These are phyloP conservation scores for Peronospora farinosa DNA, from an alignment of 352 stramenopile species.

Conservation along the genomic window DNA sequence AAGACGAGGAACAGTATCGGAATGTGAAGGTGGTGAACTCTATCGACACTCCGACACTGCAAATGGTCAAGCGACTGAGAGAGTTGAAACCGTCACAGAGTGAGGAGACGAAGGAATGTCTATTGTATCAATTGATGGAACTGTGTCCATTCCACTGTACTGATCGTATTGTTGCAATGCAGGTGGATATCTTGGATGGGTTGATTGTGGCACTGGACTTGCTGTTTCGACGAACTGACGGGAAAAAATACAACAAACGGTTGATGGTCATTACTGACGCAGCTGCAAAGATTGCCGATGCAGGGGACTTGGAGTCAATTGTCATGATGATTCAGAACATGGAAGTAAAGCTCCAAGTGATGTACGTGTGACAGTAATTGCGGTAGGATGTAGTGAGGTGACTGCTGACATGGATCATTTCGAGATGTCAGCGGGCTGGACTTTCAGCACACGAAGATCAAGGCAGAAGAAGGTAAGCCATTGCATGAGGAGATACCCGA, in stretches of 20 bases:
- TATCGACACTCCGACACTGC: slow-evolving; percentile 56
- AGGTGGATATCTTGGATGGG: slow-evolving; percentile 71
- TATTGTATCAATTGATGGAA: too few relatives aligned
- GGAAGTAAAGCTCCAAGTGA: slow-evolving; percentile 73
- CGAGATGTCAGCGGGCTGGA: slow-evolving; percentile 41
- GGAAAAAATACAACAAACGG: slow-evolving; percentile 74
- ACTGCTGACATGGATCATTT: neutral
- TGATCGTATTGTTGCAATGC: neutral
- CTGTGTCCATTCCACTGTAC: neutral
- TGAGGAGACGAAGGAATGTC: slow-evolving; percentile 27
- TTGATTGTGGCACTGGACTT: slow-evolving; percentile 80
- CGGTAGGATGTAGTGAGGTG: neutral
- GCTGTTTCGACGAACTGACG: slow-evolving; percentile 62
- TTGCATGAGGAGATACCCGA: slow-evolving; percentile 20
- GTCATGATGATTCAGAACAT: slow-evolving; percentile 74
- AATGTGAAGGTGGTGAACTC: slow-evolving; percentile 57
- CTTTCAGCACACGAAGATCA: slow-evolving; percentile 48
- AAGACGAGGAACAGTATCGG: slow-evolving; percentile 47
- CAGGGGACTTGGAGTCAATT: slow-evolving; percentile 56
- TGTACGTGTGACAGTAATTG: slow-evolving; percentile 35
- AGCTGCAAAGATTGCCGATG: slow-evolving; percentile 49
- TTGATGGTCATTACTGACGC: slow-evolving; percentile 77
- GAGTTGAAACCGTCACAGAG: slow-evolving; percentile 25
- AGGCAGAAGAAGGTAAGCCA: slow-evolving; percentile 21
- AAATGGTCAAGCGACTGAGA: slow-evolving; percentile 53